A percentile compares a stretch with the other conserved stretches of the same genome.
These are phyloP conservation scores for Stenocarpella maydis DNA, from an alignment of 2,329 filamentous ascomycete species.

Conservation along the genomic window DNA sequence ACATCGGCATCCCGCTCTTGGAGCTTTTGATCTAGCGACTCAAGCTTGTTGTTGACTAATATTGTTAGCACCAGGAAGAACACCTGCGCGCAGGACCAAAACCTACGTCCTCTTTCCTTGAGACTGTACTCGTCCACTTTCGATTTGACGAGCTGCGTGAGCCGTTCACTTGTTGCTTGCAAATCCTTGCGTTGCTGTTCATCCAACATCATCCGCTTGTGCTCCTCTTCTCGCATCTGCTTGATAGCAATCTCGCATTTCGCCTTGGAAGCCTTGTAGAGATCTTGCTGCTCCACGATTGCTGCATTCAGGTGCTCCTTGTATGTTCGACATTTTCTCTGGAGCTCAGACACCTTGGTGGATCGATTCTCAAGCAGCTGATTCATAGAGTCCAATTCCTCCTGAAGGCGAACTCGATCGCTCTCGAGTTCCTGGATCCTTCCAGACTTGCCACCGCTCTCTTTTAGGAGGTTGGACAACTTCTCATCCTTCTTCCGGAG, in stretches of 20 bases:
- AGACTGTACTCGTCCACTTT: constrained; percentile 29
- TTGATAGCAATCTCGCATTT: constrained; percentile 46
- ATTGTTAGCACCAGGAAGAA: constrained; percentile 9
- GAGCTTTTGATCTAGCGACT: constrained; percentile 35
- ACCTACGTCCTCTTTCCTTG: constrained; percentile 33
- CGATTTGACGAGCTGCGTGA: constrained; percentile 40
- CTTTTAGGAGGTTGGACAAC: constrained; percentile 19
- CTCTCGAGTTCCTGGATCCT: constrained; percentile 39
- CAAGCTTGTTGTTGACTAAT: constrained; percentile 36
- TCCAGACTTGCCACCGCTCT: neutral
- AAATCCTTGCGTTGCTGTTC: constrained; percentile 45
- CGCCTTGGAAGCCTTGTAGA: constrained; percentile 48
- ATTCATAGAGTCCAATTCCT: constrained; percentile 41
- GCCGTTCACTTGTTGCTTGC: constrained; percentile 44
- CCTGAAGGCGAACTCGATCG: constrained; percentile 39
- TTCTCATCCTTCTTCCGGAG: constrained; percentile 10
- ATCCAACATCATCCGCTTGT: constrained; percentile 36
- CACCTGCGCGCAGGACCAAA: neutral
- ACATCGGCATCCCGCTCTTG: constrained; percentile 29
- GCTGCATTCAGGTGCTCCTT: constrained; percentile 54
- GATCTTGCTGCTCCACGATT: constrained; percentile 54
- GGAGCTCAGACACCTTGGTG: constrained; percentile 41
- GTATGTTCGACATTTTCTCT: constrained; percentile 48
- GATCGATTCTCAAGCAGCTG: constrained; percentile 43
- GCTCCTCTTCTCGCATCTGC: constrained; percentile 46